Evolutionary conservation across 1,284 basidiomycete species (phyloP).

Genomic region (Ustilago nuda): DNA sequence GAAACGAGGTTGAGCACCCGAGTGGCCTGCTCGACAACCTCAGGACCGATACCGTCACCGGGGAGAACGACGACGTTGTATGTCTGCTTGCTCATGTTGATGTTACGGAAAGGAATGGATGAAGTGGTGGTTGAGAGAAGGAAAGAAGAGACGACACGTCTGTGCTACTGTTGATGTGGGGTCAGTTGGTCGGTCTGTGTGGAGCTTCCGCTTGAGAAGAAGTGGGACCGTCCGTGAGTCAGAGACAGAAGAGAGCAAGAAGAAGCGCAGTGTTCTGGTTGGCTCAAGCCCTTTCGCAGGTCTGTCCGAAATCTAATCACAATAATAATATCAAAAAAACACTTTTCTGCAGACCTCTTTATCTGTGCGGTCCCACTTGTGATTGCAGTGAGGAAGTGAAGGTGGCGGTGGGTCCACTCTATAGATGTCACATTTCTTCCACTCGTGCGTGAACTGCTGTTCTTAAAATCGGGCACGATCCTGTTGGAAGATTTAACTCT

Average conservation of each 20-base stretch:
- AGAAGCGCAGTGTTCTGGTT: constrained; percentile 23
- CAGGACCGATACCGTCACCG: constrained; percentile 98
- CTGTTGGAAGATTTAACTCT: no score
- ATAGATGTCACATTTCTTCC: constrained; percentile 13
- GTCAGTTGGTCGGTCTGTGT: constrained; percentile 4
- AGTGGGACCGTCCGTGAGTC: constrained; percentile 27
- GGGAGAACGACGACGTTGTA: constrained; percentile 76
- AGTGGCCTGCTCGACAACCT: constrained; percentile 89
- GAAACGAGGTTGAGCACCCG: constrained; percentile 84
- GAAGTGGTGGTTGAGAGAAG: background rate
- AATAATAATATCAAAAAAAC: background rate
- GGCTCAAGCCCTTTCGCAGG: constrained; percentile 10
- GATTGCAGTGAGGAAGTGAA: background rate
- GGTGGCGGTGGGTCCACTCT: constrained; percentile 6
- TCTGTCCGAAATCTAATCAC: constrained; percentile 26
- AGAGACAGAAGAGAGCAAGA: constrained; percentile 1
- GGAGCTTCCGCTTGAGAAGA: constrained; percentile 17
- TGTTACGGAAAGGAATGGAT: no score
- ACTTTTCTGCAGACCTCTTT: constrained; percentile 3
- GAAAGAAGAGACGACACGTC: background rate
- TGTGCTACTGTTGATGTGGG: background rate
- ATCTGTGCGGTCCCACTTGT: background rate
- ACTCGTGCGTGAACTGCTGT: constrained; percentile 7
- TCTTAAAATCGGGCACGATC: background rate
- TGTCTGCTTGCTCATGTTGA: constrained; percentile 37